Evolutionary conservation across 495 filamentous ascomycete species (phyloP).

Genomic region (Thozetella sp.): DNA sequence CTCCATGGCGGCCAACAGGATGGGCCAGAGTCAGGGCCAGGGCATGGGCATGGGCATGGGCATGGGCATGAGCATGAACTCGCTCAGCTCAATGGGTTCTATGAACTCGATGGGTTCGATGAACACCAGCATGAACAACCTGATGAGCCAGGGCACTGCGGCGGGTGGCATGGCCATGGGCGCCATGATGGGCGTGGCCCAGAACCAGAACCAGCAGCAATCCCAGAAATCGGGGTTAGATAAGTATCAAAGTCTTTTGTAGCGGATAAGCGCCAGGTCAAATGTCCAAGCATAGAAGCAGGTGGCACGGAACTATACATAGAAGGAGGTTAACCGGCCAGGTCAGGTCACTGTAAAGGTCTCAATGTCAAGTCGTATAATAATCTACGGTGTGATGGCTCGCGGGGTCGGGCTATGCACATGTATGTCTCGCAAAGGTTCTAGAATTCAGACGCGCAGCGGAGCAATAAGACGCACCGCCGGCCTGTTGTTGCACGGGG

Average conservation of each 20-base stretch:
- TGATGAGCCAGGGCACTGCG: too few species aligned
- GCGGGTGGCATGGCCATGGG: slow-evolving; percentile 19
- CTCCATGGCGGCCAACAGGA: slow-evolving; percentile 6
- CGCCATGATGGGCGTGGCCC: slow-evolving; percentile 15
- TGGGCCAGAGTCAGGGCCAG: slow-evolving; percentile 19
- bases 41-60: slow-evolving; percentile 18
- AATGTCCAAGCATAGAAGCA: not conserved
- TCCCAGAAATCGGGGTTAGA: slow-evolving; percentile 66
- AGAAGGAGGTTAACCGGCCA: too few species aligned
- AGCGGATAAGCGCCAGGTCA: slow-evolving; percentile 10
- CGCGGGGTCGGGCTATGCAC: too few species aligned
- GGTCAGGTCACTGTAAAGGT: too few species aligned
- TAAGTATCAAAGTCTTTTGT: slow-evolving; percentile 81
- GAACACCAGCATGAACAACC: slow-evolving; percentile 15
- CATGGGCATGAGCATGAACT: not conserved
- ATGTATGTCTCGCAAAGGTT: too few species aligned
- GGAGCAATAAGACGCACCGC: too few species aligned
- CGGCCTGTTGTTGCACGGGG: too few species aligned
- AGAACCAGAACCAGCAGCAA: slow-evolving; percentile 32
- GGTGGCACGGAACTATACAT: too few species aligned
- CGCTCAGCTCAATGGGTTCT: not conserved
- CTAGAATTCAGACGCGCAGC: too few species aligned
- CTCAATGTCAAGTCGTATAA: too few species aligned
- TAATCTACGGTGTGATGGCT: too few species aligned
- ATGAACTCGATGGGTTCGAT: not conserved